Base-by-base conservation (phyloP, 2,329 filamentous ascomycete genomes). In the Phaeophleospora eucalypticola region DNA sequence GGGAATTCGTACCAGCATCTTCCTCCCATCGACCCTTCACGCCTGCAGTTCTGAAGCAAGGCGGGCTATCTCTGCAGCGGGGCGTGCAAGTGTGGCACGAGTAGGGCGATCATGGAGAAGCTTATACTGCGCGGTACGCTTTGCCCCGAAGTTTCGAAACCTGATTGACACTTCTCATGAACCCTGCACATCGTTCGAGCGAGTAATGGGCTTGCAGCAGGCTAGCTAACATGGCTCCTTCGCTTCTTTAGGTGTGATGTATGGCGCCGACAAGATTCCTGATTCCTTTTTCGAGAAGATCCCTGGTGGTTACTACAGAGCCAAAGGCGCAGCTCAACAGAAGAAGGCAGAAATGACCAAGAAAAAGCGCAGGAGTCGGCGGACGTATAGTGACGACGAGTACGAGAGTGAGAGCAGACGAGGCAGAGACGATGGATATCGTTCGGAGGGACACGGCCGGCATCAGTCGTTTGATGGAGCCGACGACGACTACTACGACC, bases 281-380 rank as follows among this genome's bases (percentile, higher is more conserved):
- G 65, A 68, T 51, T 56, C 41, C 17, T 65, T 62, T 58, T 68
- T 67, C 49, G 65, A 68, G 15, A 64, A 62, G 48, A 61, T 68
- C 20, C 66, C 66, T 17, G 64, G 63, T 21, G 61, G 60, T 43
- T 67, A 56, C 55, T 68, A 64, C 52, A 61, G 59, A 45, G 46
- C 51, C 6, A 65, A 65, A 48, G 57, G 46, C 6, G 47, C 56
- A 27, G 17, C 48, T 10, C 27, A 48, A 45, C 14, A 47, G 32
- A 41, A 56, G 38, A 54, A 50, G 36, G 45, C 39, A 18, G 42
- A 45, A 15, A 45, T 41, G 34, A 29, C 24, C 24, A 35, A 36
- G 49, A 57, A 49, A 46, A 53, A 53, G 27, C 49, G 48, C 19
- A 41, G 51, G 32, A 51, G 45, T 36, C 40, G 45, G 21, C 51